Conservation (phyloP, 1,139 yeast species). For the Candida buenavistaensis region DNA sequence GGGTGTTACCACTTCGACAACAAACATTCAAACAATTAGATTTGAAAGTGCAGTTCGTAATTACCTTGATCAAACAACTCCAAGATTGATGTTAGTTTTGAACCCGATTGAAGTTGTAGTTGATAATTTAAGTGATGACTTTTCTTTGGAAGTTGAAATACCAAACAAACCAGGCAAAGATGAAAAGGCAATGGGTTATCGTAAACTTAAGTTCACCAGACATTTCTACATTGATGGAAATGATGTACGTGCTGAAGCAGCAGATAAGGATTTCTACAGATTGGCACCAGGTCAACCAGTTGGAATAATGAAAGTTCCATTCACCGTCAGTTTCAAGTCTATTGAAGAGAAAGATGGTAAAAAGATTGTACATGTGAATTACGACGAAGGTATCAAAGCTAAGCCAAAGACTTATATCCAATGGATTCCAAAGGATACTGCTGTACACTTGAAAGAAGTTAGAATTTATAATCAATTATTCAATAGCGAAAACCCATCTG, state of each 20-base stretch:
- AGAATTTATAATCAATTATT: conserved; percentile 87
- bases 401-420: conserved; percentile 95
- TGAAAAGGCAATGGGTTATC: conserved; percentile 63
- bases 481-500: conserved; percentile 86
- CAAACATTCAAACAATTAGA: conserved; percentile 86
- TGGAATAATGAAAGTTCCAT: conserved; percentile 92
- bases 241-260: conserved; percentile 42
- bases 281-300: conserved; percentile 93
- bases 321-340: conserved; percentile 71
- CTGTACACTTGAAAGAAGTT: conserved; percentile 65
- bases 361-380: conserved; percentile 72
- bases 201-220: conserved; percentile 76
- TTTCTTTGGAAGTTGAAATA: conserved; percentile 55
- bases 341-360: conserved; percentile 68
- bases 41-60: conserved; percentile 88
- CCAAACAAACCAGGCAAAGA: conserved; percentile 92
- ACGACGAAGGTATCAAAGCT: conserved; percentile 59
- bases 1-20: conserved; percentile 93
- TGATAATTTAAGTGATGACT: conserved; percentile 79
- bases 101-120: conserved; percentile 83
- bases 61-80: conserved; percentile 87
- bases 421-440: conserved; percentile 82
- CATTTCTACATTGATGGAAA: conserved; percentile 83
- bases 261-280: conserved; percentile 67
- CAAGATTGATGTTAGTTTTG: conserved; percentile 90